Evolutionary conservation across 495 filamentous ascomycete genomes (phyloP).

Genomic region (Penicillium herquei): DNA sequence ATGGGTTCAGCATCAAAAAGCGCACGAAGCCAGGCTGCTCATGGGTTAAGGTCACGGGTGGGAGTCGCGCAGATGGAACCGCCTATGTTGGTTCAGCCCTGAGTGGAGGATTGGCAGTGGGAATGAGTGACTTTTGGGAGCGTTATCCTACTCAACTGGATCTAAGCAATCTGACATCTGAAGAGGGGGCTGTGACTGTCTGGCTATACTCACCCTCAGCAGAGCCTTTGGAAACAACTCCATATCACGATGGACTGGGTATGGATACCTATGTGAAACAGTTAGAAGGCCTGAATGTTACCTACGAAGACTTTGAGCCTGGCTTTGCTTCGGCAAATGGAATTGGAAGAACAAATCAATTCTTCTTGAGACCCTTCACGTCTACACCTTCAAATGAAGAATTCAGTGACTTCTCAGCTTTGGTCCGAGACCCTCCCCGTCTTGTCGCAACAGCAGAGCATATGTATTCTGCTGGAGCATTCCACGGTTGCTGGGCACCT

Average conservation of each 20-base stretch:
- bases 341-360: slow-evolving; percentile 45
- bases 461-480: slow-evolving; percentile 38
- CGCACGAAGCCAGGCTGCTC: slow-evolving; percentile 44
- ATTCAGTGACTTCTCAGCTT: slow-evolving; percentile 26
- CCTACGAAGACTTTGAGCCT: slow-evolving; percentile 52
- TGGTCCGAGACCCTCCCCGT: slow-evolving; percentile 37
- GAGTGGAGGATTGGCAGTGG: slow-evolving; percentile 44
- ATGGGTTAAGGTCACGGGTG: slow-evolving; percentile 51
- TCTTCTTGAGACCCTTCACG: slow-evolving; percentile 42
- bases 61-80: slow-evolving; percentile 42
- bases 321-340: slow-evolving; percentile 47
- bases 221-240: slow-evolving; percentile 44
- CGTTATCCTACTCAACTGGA: slow-evolving; percentile 48
- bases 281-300: slow-evolving; percentile 51
- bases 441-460: slow-evolving; percentile 36
- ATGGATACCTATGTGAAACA: slow-evolving; percentile 46
- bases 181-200: slow-evolving; percentile 39
- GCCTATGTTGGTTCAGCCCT: slow-evolving; percentile 47
- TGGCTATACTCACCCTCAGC: slow-evolving; percentile 52
- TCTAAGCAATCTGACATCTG: slow-evolving; percentile 33
- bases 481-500: slow-evolving; percentile 42
- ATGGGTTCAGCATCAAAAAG: slow-evolving; percentile 52
- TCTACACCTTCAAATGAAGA: slow-evolving; percentile 35
- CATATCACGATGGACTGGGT: slow-evolving; percentile 50
- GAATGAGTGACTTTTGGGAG: slow-evolving; percentile 52